Evolutionary conservation across 495 filamentous ascomycete species (phyloP), one percentile per base, ranked within the genome.

Genomic region (Collariella sp.): DNA sequence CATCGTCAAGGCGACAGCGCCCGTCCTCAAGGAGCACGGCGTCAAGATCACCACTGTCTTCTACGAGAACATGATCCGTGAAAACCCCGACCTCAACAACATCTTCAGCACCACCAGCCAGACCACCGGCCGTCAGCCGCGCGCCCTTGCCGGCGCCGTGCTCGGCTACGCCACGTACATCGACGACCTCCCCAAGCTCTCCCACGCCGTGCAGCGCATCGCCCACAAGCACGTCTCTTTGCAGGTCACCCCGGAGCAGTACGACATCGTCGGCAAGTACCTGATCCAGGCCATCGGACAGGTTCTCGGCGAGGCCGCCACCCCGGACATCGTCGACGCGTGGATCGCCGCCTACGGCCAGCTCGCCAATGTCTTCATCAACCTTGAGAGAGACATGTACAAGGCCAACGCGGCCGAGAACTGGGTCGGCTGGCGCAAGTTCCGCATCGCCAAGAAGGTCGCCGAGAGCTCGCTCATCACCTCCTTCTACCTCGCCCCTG

Each of bases 141-240:
- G 70, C 16, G 84, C 86, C 12, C 74, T 90, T 7, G 84, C 86
- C 36, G 72, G 67, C 47, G 76, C 84, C 12, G 76, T 90, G 33
- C 81, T 83, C 60, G 83, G 82, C 31, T 88, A 88, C 56, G 86
- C 86, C 51, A 72, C 75, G 19, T 74, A 88, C 65, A 84, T 88
- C 63, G 85, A 88, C 67, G 75, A 87, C 68, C 77, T 87, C 6
- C 72, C 70, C 49, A 79, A 75, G 23, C 74, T 90, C 5, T 55
- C 66, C 33, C 72, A 77, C 6, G 80, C 82, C 34, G 77, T 90
- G n/a, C 81, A 84, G 66, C 75, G 82, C 58, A 88, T 90, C 63
- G 82, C 83, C 63, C 76, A 86, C 67, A 88, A 88, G 68, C 86
- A 90, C 58, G 85, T 80, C 40, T 85, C 81, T 0, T 78, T 89